Evolutionary conservation across 768 basidiomycete species (phyloP), one percentile per base, ranked within the genome.

Genomic region (Tylopilus rubrobrunneus): DNA sequence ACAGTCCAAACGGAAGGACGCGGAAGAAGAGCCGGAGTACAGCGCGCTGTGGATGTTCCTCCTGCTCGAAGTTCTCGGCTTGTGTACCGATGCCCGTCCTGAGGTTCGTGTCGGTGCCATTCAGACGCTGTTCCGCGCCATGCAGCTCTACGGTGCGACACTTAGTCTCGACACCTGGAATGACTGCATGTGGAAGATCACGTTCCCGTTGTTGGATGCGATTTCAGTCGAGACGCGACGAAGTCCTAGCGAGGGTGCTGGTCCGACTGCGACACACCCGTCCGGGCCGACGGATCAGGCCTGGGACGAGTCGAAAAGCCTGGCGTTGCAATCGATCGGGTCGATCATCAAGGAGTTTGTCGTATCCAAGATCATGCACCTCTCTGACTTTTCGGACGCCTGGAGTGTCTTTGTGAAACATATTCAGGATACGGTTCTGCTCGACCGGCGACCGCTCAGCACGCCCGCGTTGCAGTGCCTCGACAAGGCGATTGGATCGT

Each of bases 51-150:
- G 96, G 96, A 91, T 97, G 83, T 88, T 86, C 70, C 80, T 98
- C 6, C 74, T 98, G 3, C 74, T 85, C 7, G 90, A 94, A 67
- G 82, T 98, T 3, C 78, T 95, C 4, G 85, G 85, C 1, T 75
- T 98, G 2, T 92, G 91, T 57, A 81, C 83, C 3, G 96, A 98
- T 63, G 64, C 79, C 0, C 80, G 96, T 31, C 84, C 87, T 19
- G 95, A 99, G 66, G 92, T 96, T 1, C 82, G 95, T 17, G 88
- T 89, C 58, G 92, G 92, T 1, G 94, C 96, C 10, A 95, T 98
- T 43, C 94, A 97, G 70, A 98, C 95, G 2, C 68, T 99, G 49
- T 98, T 97, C 73, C 81, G 95, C 45, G 91, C 92, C 2, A 82
- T 98, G 74, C 92, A 96, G 69, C 77, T 98, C 10, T 98, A 99